Percentiles rank a stretch among this genome's conserved stretches.
These are phyloP conservation scores for Periconia macrospinosa DNA, from an alignment of 2,329 filamentous ascomycete species.

Conservation along the genomic window DNA sequence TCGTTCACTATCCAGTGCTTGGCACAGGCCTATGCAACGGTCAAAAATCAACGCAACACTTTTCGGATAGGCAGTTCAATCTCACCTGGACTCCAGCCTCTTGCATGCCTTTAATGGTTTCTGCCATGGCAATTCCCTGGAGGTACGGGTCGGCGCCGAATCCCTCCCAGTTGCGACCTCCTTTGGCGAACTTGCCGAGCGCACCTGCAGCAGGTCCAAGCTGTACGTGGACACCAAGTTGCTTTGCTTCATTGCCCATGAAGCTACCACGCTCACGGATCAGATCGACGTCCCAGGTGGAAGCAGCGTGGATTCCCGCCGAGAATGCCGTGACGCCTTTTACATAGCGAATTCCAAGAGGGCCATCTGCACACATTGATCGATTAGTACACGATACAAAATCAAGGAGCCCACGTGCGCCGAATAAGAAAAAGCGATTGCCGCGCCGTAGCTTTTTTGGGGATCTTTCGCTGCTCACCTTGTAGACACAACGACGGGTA, in stretches of 20 bases:
- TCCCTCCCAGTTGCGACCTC: constrained; percentile 53
- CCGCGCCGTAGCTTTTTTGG: neutral
- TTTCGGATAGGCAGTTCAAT: no score
- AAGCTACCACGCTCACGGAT: constrained; percentile 39
- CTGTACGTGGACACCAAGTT: constrained; percentile 46
- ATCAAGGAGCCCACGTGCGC: neutral
- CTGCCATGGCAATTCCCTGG: constrained; percentile 45
- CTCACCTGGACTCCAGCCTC: constrained; percentile 41
- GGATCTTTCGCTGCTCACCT: constrained; percentile 18
- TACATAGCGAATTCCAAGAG: constrained; percentile 43
- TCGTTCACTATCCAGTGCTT: constrained; percentile 65
- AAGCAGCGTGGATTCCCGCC: constrained; percentile 42
- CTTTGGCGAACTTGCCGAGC: constrained; percentile 41
- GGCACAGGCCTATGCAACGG: constrained; percentile 28
- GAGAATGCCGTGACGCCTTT: constrained; percentile 43
- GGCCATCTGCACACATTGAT: constrained; percentile 27
- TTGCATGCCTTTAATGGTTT: constrained; percentile 52
- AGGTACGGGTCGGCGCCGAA: constrained; percentile 55
- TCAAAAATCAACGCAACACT: neutral
- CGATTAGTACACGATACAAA: no score
- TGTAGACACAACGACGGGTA: constrained; percentile 44
- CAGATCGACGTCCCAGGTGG: constrained; percentile 43
- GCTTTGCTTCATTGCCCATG: constrained; percentile 44
- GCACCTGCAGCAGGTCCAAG: constrained; percentile 49
- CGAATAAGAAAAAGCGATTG: neutral